Evolutionary conservation across 768 basidiomycete species (phyloP).

Genomic region (Agaricus sinodeliciosus): DNA sequence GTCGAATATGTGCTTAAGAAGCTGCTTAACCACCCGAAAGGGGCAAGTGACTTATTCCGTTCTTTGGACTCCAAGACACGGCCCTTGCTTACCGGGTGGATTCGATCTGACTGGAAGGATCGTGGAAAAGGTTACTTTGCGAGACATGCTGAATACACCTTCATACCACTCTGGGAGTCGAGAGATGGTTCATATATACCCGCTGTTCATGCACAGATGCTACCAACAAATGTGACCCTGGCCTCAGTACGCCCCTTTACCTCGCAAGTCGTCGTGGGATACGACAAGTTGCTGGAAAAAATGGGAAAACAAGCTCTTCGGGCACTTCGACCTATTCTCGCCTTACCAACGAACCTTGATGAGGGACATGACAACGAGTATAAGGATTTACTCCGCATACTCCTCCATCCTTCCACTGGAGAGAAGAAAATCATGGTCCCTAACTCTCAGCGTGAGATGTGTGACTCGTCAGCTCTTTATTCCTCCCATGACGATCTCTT

Average conservation of each 20-base stretch:
- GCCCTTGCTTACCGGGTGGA: background rate
- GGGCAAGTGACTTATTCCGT: background rate
- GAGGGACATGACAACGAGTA: constrained; percentile 11
- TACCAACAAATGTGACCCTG: background rate
- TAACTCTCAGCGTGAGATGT: constrained; percentile 21
- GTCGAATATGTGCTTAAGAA: background rate
- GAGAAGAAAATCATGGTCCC: constrained; percentile 18
- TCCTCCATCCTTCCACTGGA: background rate
- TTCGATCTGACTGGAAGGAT: background rate
- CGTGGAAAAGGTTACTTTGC: background rate
- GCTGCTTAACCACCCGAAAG: background rate
- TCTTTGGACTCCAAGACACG: background rate
- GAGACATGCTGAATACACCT: background rate
- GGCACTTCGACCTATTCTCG: background rate
- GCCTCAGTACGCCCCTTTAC: constrained; percentile 1
- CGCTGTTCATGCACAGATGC: constrained; percentile 1
- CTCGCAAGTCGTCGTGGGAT: background rate
- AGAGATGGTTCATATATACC: background rate
- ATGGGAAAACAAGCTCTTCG: constrained; percentile 1
- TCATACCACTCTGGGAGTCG: constrained; percentile 3
- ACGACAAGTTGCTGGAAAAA: background rate
- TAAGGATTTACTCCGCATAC: constrained; percentile 5
- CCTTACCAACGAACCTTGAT: constrained; percentile 10
- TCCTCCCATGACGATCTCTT: constrained; percentile 28
- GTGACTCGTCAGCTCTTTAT: constrained; percentile 23